Percentiles rank a stretch among this genome's conserved stretches.
Conservation (phyloP, 2,329 filamentous ascomycete genomes). For the Seiridium unicorne region DNA sequence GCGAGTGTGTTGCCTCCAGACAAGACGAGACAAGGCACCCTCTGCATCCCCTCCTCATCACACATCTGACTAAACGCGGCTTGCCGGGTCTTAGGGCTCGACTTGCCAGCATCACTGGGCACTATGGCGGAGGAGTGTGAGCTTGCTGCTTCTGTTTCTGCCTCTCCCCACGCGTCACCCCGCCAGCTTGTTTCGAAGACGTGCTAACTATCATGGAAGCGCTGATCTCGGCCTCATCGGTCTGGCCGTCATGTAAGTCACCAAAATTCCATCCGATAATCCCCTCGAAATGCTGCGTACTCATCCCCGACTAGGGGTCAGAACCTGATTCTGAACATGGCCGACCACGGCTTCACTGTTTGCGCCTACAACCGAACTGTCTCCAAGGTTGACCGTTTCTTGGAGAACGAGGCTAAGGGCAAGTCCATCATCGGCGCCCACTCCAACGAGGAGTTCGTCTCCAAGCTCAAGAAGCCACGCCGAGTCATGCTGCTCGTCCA, state of each 20-base stretch:
- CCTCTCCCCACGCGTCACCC: slow-evolving; percentile 26
- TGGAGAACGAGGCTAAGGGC: slow-evolving; percentile 89
- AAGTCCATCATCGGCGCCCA: slow-evolving; percentile 94
- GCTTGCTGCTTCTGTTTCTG: slow-evolving; percentile 24
- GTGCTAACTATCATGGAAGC: slow-evolving; percentile 62
- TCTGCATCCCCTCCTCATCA: slow-evolving; percentile 14
- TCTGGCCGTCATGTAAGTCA: slow-evolving; percentile 80
- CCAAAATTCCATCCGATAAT: not conserved
- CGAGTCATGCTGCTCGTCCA: slow-evolving; percentile 99
- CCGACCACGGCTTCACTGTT: slow-evolving; percentile 92
- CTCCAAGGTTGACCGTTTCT: slow-evolving; percentile 94
- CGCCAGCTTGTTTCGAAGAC: slow-evolving; percentile 24
- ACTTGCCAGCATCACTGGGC: slow-evolving; percentile 65
- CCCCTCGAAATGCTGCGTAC: not conserved
- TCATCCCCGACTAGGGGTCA: slow-evolving; percentile 54
- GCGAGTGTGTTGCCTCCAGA: slow-evolving; percentile 16
- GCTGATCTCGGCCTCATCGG: slow-evolving; percentile 91
- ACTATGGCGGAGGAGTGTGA: slow-evolving; percentile 60
- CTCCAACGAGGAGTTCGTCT: slow-evolving; percentile 88
- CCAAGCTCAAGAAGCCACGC: slow-evolving; percentile 95
- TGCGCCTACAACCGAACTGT: slow-evolving; percentile 99
- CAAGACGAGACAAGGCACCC: slow-evolving; percentile 9
- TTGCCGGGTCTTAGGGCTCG: slow-evolving; percentile 59
- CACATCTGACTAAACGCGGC: slow-evolving; percentile 27
- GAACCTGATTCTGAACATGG: slow-evolving; percentile 88